Conservation (phyloP, 345 rosid genomes). For the Gossypium longicalyx region DNA sequence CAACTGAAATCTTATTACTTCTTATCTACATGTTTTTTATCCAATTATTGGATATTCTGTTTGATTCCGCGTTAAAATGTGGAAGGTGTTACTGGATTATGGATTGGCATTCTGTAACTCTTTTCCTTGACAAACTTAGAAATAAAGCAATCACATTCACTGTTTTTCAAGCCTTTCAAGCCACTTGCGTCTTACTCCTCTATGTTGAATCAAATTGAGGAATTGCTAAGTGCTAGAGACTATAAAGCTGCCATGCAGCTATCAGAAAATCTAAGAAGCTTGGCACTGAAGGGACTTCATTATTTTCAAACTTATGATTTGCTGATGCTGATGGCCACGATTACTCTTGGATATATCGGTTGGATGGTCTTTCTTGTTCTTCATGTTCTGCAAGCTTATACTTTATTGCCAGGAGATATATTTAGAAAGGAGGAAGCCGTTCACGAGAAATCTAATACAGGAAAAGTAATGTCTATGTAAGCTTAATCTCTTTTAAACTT, state of each 20-base stretch:
- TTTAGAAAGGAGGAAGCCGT: conserved; percentile 43
- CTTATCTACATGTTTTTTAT: background rate
- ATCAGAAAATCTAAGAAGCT: conserved; percentile 67
- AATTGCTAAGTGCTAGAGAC: conserved; percentile 43
- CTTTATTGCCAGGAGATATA: conserved; percentile 51
- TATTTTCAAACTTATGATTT: conserved; percentile 96
- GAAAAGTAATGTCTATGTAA: conserved; percentile 68
- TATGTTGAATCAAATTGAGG: conserved; percentile 55
- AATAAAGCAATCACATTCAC: conserved; percentile 65
- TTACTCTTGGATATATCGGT: conserved; percentile 84
- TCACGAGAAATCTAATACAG: conserved; percentile 40
- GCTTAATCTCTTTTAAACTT: conserved; percentile 27
- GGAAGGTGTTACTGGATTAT: background rate
- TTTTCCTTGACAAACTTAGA: conserved; percentile 61
- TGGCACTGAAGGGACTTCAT: conserved; percentile 83
- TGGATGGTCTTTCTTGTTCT: conserved; percentile 86
- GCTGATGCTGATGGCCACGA: conserved; percentile 84
- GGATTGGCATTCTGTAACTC: conserved; percentile 11
- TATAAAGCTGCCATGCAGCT: conserved; percentile 64
- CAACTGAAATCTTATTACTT: background rate
- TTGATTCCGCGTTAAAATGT: conserved; percentile 1
- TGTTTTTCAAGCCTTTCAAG: conserved; percentile 76
- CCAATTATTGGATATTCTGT: background rate
- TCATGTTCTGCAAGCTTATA: conserved; percentile 82
- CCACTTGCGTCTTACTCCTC: conserved; percentile 51